These are phyloP conservation scores for Ceratobasidium sp. DNA, from an alignment of 1,284 basidiomycete species.

Conservation along the genomic window DNA sequence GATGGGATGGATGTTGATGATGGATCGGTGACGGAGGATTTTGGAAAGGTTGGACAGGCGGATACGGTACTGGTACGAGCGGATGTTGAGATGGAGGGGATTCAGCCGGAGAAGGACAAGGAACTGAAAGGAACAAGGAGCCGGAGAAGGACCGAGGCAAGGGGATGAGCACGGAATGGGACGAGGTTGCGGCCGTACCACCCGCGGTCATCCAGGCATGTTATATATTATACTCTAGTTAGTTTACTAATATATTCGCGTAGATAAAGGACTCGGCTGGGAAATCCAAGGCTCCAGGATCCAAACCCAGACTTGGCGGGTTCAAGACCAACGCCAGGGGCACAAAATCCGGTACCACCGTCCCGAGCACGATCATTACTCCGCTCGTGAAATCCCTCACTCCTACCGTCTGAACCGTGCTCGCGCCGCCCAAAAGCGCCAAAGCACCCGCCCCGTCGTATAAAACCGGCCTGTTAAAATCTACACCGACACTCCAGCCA, in stretches of 20 bases:
- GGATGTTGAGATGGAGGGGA: conserved; percentile 31
- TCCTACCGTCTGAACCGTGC: conserved; percentile 23
- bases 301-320: conserved; percentile 4
- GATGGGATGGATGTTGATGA: background rate
- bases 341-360: conserved; percentile 4
- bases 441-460: background rate
- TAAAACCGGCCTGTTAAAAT: background rate
- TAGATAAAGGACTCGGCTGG: background rate
- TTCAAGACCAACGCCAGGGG: conserved; percentile 1
- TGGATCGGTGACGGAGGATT: background rate
- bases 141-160: background rate
- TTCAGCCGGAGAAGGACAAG: background rate
- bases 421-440: conserved; percentile 9
- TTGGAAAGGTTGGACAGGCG: background rate
- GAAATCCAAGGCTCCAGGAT: background rate
- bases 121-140: background rate
- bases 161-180: background rate
- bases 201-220: conserved; percentile 5
- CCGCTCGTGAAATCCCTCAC: conserved; percentile 18
- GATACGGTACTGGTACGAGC: background rate
- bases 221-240: background rate
- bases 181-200: background rate
- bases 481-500: background rate
- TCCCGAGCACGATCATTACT: background rate
- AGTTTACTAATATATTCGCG: background rate